Base-by-base conservation (phyloP, 2,329 filamentous ascomycete species). In the Cladosporium sp. region DNA sequence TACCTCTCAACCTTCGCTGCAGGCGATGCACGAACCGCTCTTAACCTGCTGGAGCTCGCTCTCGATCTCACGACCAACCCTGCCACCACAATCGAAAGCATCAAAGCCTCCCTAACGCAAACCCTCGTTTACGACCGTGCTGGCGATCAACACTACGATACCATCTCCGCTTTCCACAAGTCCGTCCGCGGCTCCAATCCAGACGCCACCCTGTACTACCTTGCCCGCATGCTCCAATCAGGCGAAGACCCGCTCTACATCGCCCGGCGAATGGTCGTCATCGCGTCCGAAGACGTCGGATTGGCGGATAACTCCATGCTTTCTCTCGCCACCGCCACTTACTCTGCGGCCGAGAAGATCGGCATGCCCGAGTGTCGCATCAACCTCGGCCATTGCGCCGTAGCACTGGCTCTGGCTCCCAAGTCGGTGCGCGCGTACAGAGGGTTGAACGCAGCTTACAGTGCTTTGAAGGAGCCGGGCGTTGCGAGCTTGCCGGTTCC, bases 121-220 rank as follows among this genome's bases (percentile, higher is more conserved):
- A 97, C 92, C 0, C 77, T 97, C 1, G 90, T 97, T 11, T 97
- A 97, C 71, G 93, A 98, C 70, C 84, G 93, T 51, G 88, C 87
- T 0, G 92, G 93, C 49, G 93, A 98, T 70, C 89, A 95, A 68
- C 93, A 97, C 72, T 98, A 97, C 74, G 92, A 98, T 67, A 93
- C 88, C 49, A 97, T 98, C 64, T 95, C 89, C 1, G 93, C 93
- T 31, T 93, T 97, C 63, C 93, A 97, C 78, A 98, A 98, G 65
- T 90, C 90, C 2, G 85, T 97, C 9, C 86, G 93, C 43, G 93
- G 93, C 38, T 86, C 83, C 52, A 85, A 96, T 64, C 71, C 92
- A 0, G 87, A 97, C 68, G 93, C 92, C 0, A 81, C 92, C 0
- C 78, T 98, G 1, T 98, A 97, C 74, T 98, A 97, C 68, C 82